phyloP scores from a whole-genome alignment of 2,329 filamentous ascomycete genomes.

The Aspergillus alliaceus region DNA sequence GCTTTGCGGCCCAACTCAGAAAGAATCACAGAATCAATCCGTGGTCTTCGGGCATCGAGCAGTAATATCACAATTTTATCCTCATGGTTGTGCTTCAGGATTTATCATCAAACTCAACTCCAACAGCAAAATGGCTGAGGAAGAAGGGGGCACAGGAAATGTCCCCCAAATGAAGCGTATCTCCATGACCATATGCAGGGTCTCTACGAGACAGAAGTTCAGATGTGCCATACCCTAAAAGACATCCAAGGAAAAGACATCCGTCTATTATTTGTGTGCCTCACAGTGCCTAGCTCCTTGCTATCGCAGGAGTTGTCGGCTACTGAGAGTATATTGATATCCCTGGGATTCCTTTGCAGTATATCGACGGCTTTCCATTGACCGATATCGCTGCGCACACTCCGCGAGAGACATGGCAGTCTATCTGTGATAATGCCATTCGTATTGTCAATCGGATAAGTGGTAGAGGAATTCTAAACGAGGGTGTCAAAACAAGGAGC shows the following conservation, averaged over 20 bases:
- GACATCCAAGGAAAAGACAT: constrained; percentile 20
- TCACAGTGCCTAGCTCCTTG: background rate
- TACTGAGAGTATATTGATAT: constrained; percentile 7
- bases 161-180: constrained; percentile 16
- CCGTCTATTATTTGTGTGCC: constrained; percentile 11
- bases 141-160: constrained; percentile 9
- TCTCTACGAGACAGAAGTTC: constrained; percentile 14
- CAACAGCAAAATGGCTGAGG: background rate
- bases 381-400: constrained; percentile 11
- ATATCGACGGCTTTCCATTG: constrained; percentile 15
- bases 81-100: constrained; percentile 9
- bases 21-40: constrained; percentile 9
- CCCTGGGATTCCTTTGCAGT: constrained; percentile 18
- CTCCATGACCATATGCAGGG: constrained; percentile 10
- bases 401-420: constrained; percentile 14
- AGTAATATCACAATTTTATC: constrained; percentile 17
- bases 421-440: constrained; percentile 23
- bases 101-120: constrained; percentile 7
- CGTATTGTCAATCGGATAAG: constrained; percentile 13
- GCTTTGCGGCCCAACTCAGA: constrained; percentile 15
- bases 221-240: constrained; percentile 14
- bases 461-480: constrained; percentile 19
- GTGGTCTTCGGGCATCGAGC: constrained; percentile 16
- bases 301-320: background rate
- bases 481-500: constrained; percentile 20